Conservation (phyloP, 1,284 basidiomycete species). For the Ceratobasidium sp. region DNA sequence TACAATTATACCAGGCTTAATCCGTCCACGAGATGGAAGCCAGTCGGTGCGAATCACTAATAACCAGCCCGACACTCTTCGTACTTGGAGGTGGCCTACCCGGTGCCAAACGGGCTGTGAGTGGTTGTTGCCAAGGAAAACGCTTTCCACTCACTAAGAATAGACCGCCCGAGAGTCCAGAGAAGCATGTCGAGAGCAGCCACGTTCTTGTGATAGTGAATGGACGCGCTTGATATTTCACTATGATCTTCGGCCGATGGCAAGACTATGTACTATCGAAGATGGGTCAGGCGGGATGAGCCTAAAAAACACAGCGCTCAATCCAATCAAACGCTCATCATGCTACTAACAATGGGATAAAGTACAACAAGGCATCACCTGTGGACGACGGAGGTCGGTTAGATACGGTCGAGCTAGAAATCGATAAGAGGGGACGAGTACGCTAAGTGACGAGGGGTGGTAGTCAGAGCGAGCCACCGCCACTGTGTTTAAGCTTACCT, state of each 20-base stretch:
- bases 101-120: neutral
- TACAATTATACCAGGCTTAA: neutral
- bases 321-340: neutral
- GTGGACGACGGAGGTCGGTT: slow-evolving; percentile 25
- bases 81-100: slow-evolving; percentile 24
- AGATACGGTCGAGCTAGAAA: neutral
- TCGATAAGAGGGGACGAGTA: neutral
- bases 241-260: no score
- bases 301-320: slow-evolving; percentile 7
- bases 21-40: neutral
- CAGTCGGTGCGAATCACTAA: neutral
- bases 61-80: neutral
- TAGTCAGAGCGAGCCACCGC: neutral
- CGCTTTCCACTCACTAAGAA: neutral
- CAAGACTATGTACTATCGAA: slow-evolving; percentile 12
- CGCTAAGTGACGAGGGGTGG: neutral
- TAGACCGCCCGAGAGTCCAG: slow-evolving; percentile 38
- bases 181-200: slow-evolving; percentile 33
- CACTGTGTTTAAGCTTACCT: slow-evolving; percentile 15
- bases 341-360: slow-evolving; percentile 28
- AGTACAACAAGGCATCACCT: slow-evolving; percentile 29
- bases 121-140: neutral
- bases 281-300: slow-evolving; percentile 33
- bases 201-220: slow-evolving; percentile 12
- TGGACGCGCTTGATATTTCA: neutral